phyloP scores from a whole-genome alignment of 192 early-diverging fungal species.

The Gonapodya prolifera region DNA sequence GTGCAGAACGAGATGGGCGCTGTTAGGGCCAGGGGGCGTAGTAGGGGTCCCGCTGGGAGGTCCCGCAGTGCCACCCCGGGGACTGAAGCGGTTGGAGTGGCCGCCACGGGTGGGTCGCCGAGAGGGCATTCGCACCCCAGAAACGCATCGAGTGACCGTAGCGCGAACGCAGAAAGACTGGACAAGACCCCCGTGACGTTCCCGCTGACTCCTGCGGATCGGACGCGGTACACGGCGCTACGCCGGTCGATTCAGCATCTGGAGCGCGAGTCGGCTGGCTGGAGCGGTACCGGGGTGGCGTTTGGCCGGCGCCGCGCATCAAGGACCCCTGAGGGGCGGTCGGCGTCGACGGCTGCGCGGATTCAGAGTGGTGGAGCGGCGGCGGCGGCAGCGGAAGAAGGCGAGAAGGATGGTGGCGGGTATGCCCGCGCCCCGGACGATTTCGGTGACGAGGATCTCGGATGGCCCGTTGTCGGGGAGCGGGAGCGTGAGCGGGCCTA shows the following conservation, averaged over 20 bases:
- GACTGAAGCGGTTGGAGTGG: neutral
- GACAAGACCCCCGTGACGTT: neutral
- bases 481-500: neutral
- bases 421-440: neutral
- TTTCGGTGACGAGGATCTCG: neutral
- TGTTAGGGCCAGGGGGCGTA: neutral
- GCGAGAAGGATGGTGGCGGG: too few species aligned
- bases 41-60: neutral
- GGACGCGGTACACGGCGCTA: neutral
- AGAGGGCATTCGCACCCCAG: neutral
- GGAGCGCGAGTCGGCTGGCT: neutral
- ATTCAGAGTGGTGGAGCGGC: neutral
- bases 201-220: neutral
- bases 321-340: neutral
- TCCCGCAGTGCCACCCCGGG: neutral
- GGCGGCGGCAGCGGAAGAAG: neutral
- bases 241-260: neutral
- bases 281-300: too few species aligned
- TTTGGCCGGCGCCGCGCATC: neutral
- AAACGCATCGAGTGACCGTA: neutral
- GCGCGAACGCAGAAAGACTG: neutral
- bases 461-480: neutral
- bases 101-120: too few species aligned
- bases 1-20: neutral
- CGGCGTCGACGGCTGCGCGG: neutral